phyloP scores from a whole-genome alignment of 1,284 basidiomycete genomes.

The Amylostereum chailletii region DNA sequence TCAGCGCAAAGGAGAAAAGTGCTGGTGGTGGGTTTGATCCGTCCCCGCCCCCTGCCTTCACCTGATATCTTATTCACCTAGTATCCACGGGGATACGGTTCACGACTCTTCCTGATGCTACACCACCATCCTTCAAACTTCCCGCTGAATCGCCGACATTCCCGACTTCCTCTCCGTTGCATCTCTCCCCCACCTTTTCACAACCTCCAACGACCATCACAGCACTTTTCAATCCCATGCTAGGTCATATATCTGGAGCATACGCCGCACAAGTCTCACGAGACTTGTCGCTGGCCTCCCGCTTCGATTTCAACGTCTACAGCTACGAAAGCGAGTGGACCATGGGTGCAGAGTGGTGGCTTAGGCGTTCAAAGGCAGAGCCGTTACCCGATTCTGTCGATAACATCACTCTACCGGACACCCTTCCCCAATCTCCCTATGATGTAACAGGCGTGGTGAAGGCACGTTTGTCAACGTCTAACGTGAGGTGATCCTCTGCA shows the following conservation, averaged over 20 bases:
- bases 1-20: constrained; percentile 88
- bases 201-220: constrained; percentile 92
- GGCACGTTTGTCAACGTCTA: constrained; percentile 80
- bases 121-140: constrained; percentile 52
- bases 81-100: constrained; percentile 93
- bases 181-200: constrained; percentile 25
- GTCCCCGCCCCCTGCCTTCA: neutral
- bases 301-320: constrained; percentile 96
- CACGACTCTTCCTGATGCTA: constrained; percentile 78
- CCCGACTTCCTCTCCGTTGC: constrained; percentile 17
- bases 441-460: constrained; percentile 82
- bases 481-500: constrained; percentile 39
- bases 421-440: constrained; percentile 17
- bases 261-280: constrained; percentile 85
- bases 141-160: constrained; percentile 28
- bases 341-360: constrained; percentile 92
- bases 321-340: constrained; percentile 96
- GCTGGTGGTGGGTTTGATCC: constrained; percentile 65
- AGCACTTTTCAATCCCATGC: constrained; percentile 92
- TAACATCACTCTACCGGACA: constrained; percentile 11
- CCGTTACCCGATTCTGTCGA: constrained; percentile 5
- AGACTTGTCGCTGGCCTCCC: constrained; percentile 82
- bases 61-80: constrained; percentile 22
- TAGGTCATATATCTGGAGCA: constrained; percentile 87
- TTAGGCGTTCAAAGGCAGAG: constrained; percentile 39